phyloP scores from a whole-genome alignment of 1,139 yeast species.

The Sugiyamaella xylanicola region DNA sequence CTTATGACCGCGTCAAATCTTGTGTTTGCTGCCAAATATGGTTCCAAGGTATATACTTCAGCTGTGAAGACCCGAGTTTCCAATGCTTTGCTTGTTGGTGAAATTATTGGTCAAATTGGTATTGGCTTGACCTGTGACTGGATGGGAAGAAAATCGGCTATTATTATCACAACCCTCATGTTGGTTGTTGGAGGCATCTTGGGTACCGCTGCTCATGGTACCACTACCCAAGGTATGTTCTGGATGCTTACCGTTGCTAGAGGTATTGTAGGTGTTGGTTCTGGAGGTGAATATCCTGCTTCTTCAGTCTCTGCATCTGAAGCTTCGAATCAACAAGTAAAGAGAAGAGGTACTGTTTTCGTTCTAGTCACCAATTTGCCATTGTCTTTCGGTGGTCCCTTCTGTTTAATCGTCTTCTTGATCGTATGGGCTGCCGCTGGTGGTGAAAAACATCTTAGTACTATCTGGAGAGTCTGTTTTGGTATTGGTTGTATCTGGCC shows the following conservation, averaged over 20 bases:
- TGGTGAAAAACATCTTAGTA: conserved; percentile 47
- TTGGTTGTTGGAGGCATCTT: conserved; percentile 58
- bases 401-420: conserved; percentile 62
- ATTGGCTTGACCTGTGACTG: conserved; percentile 61
- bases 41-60: conserved; percentile 46
- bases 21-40: conserved; percentile 52
- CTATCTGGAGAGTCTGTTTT: conserved; percentile 73
- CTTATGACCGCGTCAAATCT: conserved; percentile 61
- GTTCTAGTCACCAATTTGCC: conserved; percentile 72
- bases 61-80: conserved; percentile 58
- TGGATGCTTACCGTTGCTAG: conserved; percentile 73
- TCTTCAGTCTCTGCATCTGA: conserved; percentile 70
- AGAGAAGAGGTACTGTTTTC: conserved; percentile 64
- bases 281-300: conserved; percentile 78
- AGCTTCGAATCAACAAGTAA: conserved; percentile 70
- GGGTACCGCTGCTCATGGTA: conserved; percentile 62
- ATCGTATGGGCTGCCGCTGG: conserved; percentile 66
- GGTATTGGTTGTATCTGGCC: conserved; percentile 81
- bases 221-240: conserved; percentile 56
- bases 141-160: conserved; percentile 60
- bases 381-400: conserved; percentile 73
- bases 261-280: conserved; percentile 70
- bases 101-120: conserved; percentile 58
- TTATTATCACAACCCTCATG: conserved; percentile 55
- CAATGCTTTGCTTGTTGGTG: conserved; percentile 60